A percentile compares a stretch with the other conserved stretches of the same genome.
Conservation (phyloP, 2,329 filamentous ascomycete species). For the Arthroderma sp. region DNA sequence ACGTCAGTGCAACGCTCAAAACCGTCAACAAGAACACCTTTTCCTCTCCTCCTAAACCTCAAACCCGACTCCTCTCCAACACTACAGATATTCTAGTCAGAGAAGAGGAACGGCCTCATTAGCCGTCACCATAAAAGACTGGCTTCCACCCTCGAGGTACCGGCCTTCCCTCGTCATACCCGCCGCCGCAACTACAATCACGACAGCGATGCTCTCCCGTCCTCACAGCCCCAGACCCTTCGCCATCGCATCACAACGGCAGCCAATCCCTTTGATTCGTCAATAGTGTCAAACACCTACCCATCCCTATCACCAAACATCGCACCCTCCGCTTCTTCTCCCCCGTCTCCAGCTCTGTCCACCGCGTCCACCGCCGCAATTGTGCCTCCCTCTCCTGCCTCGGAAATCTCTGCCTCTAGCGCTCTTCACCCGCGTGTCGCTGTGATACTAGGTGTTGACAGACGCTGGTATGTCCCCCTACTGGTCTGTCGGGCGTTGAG, state of each 20-base stretch:
- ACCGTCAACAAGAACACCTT: too few relatives aligned
- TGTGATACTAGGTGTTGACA: slow-evolving; percentile 60
- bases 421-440: slow-evolving; percentile 61
- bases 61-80: too few relatives aligned
- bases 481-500: slow-evolving; percentile 61
- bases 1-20: too few relatives aligned
- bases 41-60: too few relatives aligned
- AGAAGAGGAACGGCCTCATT: neutral
- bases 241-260: neutral
- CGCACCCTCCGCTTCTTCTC: neutral
- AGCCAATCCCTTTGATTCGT: slow-evolving; percentile 2
- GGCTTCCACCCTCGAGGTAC: slow-evolving; percentile 9
- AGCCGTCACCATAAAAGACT: slow-evolving; percentile 7
- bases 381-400: slow-evolving; percentile 14
- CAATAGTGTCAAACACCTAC: neutral
- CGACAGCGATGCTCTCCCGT: neutral
- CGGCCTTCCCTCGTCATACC: slow-evolving; percentile 4
- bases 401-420: slow-evolving; percentile 16
- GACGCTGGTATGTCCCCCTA: slow-evolving; percentile 59
- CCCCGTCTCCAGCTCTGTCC: neutral
- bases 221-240: slow-evolving; percentile 3
- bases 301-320: neutral
- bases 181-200: slow-evolving; percentile 1
- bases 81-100: too few relatives aligned
- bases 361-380: neutral